Conservation (phyloP, 2,329 filamentous ascomycete genomes). For the Xylaria sp. region DNA sequence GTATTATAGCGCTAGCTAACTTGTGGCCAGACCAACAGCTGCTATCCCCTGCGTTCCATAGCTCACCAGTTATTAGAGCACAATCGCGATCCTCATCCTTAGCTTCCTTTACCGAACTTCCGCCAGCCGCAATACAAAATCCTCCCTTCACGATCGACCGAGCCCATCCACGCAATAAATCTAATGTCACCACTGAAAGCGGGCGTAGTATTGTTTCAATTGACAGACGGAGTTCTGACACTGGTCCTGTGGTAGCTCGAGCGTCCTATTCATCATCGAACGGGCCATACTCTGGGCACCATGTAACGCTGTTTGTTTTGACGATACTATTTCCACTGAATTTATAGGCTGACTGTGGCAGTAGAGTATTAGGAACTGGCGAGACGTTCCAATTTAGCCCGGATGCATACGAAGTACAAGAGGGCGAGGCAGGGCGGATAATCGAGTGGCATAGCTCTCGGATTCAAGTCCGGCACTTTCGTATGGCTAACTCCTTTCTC, state of each 20-base stretch:
- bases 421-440: slow-evolving; percentile 26
- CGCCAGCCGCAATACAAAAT: slow-evolving; percentile 27
- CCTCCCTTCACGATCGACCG: neutral
- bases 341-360: slow-evolving; percentile 20
- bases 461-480: slow-evolving; percentile 34
- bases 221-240: neutral
- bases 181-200: slow-evolving; percentile 5
- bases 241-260: neutral
- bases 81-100: slow-evolving; percentile 32
- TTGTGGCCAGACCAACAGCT: slow-evolving; percentile 2
- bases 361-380: slow-evolving; percentile 17
- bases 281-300: neutral
- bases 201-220: no score
- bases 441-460: slow-evolving; percentile 37
- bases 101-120: slow-evolving; percentile 39
- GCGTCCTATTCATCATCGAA: neutral
- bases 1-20: slow-evolving; percentile 1
- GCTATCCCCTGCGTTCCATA: slow-evolving; percentile 17
- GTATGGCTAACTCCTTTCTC: slow-evolving; percentile 24
- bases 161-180: slow-evolving; percentile 3
- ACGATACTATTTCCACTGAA: neutral
- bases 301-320: slow-evolving; percentile 21
- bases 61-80: slow-evolving; percentile 35
- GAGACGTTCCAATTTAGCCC: slow-evolving; percentile 24
- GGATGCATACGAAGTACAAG: slow-evolving; percentile 30